Evolutionary conservation across 2,329 filamentous ascomycete genomes (phyloP).

Genomic region (Stemphylium beticola): DNA sequence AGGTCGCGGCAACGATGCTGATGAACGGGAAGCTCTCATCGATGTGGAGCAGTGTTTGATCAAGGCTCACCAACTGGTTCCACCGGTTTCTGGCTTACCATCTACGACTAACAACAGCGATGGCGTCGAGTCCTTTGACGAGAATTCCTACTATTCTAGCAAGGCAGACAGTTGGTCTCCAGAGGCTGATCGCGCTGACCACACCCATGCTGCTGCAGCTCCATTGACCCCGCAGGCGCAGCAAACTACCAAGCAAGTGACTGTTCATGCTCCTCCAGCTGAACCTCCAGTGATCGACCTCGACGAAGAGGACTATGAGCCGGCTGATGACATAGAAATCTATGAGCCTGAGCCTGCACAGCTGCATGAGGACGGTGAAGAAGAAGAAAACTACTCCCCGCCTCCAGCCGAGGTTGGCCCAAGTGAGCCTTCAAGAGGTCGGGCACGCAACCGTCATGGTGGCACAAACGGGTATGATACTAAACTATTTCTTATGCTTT

Average conservation of each 20-base stretch:
- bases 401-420: slow-evolving; percentile 51
- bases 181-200: slow-evolving; percentile 48
- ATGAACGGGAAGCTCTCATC: slow-evolving; percentile 54
- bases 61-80: slow-evolving; percentile 74
- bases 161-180: slow-evolving; percentile 78
- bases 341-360: slow-evolving; percentile 43
- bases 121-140: slow-evolving; percentile 83
- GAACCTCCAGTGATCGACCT: slow-evolving; percentile 43
- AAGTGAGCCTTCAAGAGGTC: slow-evolving; percentile 33
- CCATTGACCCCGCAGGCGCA: slow-evolving; percentile 38
- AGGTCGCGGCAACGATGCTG: slow-evolving; percentile 56
- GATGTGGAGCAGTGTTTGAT: slow-evolving; percentile 52
- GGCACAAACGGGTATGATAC: slow-evolving; percentile 42
- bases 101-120: slow-evolving; percentile 65
- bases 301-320: slow-evolving; percentile 48
- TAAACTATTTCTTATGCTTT: slow-evolving; percentile 11
- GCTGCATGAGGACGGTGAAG: slow-evolving; percentile 39
- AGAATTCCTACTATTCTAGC: slow-evolving; percentile 96
- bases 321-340: slow-evolving; percentile 48
- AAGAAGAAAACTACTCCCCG: slow-evolving; percentile 54
- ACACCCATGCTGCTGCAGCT: slow-evolving; percentile 38
- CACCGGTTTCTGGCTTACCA: slow-evolving; percentile 67
- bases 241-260: slow-evolving; percentile 26
- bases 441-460: slow-evolving; percentile 32
- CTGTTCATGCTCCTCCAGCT: slow-evolving; percentile 19